Conservation (phyloP, 257 asterid species). For the Rhazya stricta region DNA sequence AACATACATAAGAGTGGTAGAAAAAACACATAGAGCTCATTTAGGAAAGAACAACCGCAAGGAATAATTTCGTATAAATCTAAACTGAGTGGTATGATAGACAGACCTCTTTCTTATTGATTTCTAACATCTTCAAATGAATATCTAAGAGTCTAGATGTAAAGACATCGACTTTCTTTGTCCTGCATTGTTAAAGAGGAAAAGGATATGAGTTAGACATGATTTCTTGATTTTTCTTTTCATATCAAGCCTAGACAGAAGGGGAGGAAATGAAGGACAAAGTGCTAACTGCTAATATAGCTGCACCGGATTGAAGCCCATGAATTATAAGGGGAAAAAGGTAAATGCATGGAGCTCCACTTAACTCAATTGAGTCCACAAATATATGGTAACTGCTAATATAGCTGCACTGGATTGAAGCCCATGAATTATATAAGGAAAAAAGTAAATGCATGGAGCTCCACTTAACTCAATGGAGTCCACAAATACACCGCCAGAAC, state of each 20-base stretch:
- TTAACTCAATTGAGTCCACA: background rate
- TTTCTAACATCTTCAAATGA: constrained; percentile 44
- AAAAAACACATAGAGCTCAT: background rate
- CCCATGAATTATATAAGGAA: background rate
- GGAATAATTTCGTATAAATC: background rate
- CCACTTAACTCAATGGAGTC: background rate
- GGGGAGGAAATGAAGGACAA: background rate
- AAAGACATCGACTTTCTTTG: constrained; percentile 40
- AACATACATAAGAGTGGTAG: background rate
- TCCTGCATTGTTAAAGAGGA: constrained; percentile 26
- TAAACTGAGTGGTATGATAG: background rate
- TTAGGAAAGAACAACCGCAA: too few species aligned
- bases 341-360: background rate
- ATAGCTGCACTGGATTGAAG: background rate
- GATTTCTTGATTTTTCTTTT: background rate
- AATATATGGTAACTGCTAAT: background rate
- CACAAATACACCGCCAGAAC: background rate
- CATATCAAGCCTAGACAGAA: background rate
- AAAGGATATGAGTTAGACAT: constrained; percentile 1
- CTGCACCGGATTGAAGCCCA: background rate
- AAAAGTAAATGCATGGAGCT: background rate
- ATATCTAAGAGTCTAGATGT: constrained; percentile 42
- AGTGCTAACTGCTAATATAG: background rate
- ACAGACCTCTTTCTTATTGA: constrained; percentile 35
- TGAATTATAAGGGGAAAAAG: background rate